Evolutionary conservation across 805 yeast genomes (phyloP), one percentile per base, ranked within the genome.

Genomic region (Saccharomycopsis schoenii): DNA sequence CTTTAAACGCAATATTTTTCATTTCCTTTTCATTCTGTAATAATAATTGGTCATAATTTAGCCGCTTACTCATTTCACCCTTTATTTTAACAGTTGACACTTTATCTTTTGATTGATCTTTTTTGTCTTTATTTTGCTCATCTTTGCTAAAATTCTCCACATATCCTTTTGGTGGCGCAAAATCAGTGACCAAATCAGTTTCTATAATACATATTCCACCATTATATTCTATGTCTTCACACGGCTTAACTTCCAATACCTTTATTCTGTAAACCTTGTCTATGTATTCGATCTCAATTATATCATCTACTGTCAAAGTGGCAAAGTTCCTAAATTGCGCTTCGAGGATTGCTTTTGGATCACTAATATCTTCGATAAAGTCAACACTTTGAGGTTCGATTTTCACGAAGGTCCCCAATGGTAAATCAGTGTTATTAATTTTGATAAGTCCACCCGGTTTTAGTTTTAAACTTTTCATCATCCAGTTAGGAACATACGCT

Each of bases 161-260:
- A 70, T 94, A 94, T 0, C 99, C 99, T 5, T 93, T 97, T 0
- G 99, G 99, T 1, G 99, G 97, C 1, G 97, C 98, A 76, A 94
- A 94, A 70, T 94, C 99, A 0, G 97, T 96, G 62, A 89, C 96
- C 64, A 94, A 78, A 75, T 94, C 99, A 0, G 99, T 94, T 71
- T 94, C 99, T 36, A 94, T 89, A 4, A 94, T 97, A 77, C 97
- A 93, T 12, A 93, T 86, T 62, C 97, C 88, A 39, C 80, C 75
- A 6, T 76, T 74, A n/a, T 47, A 47, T 24, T 19, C 52, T 21
- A 47, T 21, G 5, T 72, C 67, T 1, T 83, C 77, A 59, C 86
- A 88, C 0, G 98, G 98, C 68, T 89, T 89, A 29, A 84, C 89
- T 68, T 94, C 97, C 55, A 93, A 75, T 19, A 94, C 92, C 69